phyloP scores from a whole-genome alignment of 345 rosid species.

The Trapa incisa region DNA sequence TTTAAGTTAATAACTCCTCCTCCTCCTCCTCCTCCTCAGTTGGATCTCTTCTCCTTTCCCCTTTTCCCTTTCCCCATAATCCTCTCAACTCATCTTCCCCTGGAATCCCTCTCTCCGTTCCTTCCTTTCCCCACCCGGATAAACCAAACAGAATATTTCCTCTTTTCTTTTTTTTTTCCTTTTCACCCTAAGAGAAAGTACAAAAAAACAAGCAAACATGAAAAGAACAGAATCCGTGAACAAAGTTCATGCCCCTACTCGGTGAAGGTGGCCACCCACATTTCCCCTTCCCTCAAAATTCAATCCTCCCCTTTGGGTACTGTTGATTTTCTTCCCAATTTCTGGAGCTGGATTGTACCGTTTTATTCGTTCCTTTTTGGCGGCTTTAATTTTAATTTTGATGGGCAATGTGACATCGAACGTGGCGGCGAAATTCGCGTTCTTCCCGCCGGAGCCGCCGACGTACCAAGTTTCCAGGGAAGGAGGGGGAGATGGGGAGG shows the following conservation, averaged over 20 bases:
- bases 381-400: not conserved
- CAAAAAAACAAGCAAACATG: not conserved
- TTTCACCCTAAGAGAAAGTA: too few species aligned
- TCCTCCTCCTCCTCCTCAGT: conserved; percentile 30
- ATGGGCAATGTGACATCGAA: conserved; percentile 95
- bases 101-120: not conserved
- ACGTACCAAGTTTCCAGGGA: conserved; percentile 55
- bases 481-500: conserved; percentile 19
- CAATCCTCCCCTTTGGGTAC: not conserved
- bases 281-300: not conserved
- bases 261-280: not conserved
- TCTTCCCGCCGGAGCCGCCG: conserved; percentile 93
- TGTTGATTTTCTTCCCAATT: not conserved
- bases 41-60: conserved; percentile 28
- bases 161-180: not conserved
- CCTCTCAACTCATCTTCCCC: conserved; percentile 6
- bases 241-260: conserved; percentile 1
- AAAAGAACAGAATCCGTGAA: conserved; percentile 4
- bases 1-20: not conserved
- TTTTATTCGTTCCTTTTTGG: not conserved
- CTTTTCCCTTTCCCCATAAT: not conserved
- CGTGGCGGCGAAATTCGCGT: conserved; percentile 96
- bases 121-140: conserved; percentile 9
- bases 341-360: conserved; percentile 6
- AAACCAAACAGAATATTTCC: not conserved